Evolutionary conservation across 352 stramenopile species (phyloP), one percentile per base, ranked within the genome.

Genomic region (Globisporangium recalcitrans): DNA sequence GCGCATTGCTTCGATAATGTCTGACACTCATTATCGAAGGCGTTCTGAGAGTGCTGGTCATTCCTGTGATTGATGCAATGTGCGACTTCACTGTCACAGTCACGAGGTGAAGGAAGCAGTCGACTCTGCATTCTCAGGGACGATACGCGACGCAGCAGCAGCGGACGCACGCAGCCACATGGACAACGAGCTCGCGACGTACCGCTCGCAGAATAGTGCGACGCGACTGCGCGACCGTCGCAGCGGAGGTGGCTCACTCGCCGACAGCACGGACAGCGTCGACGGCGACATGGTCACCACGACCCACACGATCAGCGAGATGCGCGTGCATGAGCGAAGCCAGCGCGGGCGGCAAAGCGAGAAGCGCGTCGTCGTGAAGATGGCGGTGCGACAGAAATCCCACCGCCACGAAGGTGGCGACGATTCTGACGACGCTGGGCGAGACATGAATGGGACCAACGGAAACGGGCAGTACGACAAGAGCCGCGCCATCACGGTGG

Each of bases 291-390:
- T 58, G 19, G 58, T 64, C 16, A 58, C 58, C 16, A 57, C 58
- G 24, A 64, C 34, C 7, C 58, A 52, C 48, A 64, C 36, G 26
- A 64, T 57, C 47, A 64, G 48, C 48, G 58, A 64, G 32, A 64
- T 56, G 48, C 58, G 40, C 47, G 54, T 60, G 54, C 54, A 6
- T 10, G 55, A 64, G 32, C 38, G 47, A 32, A 64, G 24, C 32
- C 27, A 46, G 11, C 58, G 34, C 34, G 47, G 48, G 2, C 48
- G 58, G 19, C 46, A 36, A 10, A 65, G 51, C 21, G 60, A 60
- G 52, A 65, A 65, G 11, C 51, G 16, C 40, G 42, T 65, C 14
- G 60, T 65, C 14, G 60, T 65, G 27, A 59, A 59, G 22, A 55
- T 65, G 60, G 51, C 51, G 3, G 21, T 58, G 48, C 47, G 26